phyloP scores from a whole-genome alignment of 2,329 filamentous ascomycete species.

The Neoarthrinium moseri region DNA sequence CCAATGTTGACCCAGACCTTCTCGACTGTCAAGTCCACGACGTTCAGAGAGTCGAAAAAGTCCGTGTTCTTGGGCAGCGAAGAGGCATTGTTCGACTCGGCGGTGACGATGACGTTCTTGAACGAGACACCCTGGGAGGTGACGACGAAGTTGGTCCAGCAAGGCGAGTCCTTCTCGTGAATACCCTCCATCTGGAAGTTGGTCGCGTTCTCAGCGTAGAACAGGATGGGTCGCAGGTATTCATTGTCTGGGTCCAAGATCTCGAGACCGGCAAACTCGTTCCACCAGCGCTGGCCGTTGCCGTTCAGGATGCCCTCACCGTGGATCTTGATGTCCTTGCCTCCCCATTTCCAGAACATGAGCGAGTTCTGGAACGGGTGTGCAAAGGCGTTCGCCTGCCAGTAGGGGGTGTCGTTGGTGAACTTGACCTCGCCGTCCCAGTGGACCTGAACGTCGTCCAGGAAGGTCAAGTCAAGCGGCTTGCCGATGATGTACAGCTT shows the following conservation, averaged over 20 bases:
- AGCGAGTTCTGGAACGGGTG: slow-evolving; percentile 50
- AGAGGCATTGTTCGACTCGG: slow-evolving; percentile 43
- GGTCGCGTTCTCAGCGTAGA: slow-evolving; percentile 61
- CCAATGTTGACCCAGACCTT: slow-evolving; percentile 51
- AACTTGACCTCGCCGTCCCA: slow-evolving; percentile 56
- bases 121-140: slow-evolving; percentile 53
- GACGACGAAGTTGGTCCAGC: slow-evolving; percentile 64
- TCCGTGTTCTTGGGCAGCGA: slow-evolving; percentile 59
- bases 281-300: slow-evolving; percentile 47
- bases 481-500: slow-evolving; percentile 58
- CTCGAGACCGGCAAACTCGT: slow-evolving; percentile 38
- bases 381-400: slow-evolving; percentile 38
- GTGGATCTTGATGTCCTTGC: slow-evolving; percentile 58
- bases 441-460: slow-evolving; percentile 56
- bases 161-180: slow-evolving; percentile 58
- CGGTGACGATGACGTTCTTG: slow-evolving; percentile 53
- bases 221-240: slow-evolving; percentile 59
- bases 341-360: slow-evolving; percentile 65
- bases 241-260: slow-evolving; percentile 52
- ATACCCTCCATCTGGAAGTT: slow-evolving; percentile 57
- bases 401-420: slow-evolving; percentile 41
- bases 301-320: slow-evolving; percentile 56
- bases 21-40: slow-evolving; percentile 50
- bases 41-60: slow-evolving; percentile 60
- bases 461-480: slow-evolving; percentile 56